phyloP scores from a whole-genome alignment of 441 rosid genomes.

The Euphorbia schlechtendalii region DNA sequence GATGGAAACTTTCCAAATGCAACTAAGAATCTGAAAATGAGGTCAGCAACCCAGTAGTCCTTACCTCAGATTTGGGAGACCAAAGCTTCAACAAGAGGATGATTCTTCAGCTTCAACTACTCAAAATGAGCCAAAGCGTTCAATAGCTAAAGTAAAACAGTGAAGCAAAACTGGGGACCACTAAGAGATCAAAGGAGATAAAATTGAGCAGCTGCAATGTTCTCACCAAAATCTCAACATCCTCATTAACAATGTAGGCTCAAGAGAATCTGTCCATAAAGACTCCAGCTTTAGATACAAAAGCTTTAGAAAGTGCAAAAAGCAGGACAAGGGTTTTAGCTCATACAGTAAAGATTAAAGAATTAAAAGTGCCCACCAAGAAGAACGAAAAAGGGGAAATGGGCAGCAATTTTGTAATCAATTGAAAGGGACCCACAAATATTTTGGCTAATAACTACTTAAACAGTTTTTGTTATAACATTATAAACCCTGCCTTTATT shows the following conservation, averaged over 20 bases:
- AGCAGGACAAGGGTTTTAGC: slow-evolving; percentile 16
- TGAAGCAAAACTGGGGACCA: slow-evolving; percentile 28
- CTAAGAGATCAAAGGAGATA: slow-evolving; percentile 26
- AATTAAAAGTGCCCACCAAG: neutral
- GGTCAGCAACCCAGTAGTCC: slow-evolving; percentile 22
- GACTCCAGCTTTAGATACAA: slow-evolving; percentile 26
- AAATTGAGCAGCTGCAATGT: slow-evolving; percentile 34
- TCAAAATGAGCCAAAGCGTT: slow-evolving; percentile 27
- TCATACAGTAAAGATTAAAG: slow-evolving; percentile 6
- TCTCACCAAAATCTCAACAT: slow-evolving; percentile 38
- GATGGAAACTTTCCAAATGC: neutral
- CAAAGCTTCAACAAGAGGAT: slow-evolving; percentile 24
- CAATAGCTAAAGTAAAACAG: slow-evolving; percentile 29
- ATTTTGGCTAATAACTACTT: slow-evolving; percentile 15
- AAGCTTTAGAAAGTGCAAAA: slow-evolving; percentile 18
- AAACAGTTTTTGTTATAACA: neutral
- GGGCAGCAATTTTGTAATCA: slow-evolving; percentile 19
- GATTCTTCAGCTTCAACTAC: slow-evolving; percentile 20
- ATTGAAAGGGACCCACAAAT: slow-evolving; percentile 27
- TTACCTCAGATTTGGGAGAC: slow-evolving; percentile 17
- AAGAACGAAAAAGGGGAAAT: slow-evolving; percentile 1
- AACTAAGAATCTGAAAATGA: slow-evolving; percentile 13
- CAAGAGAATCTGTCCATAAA: slow-evolving; percentile 26
- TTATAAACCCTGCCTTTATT: slow-evolving; percentile 25
- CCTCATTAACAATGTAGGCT: slow-evolving; percentile 39